These are phyloP conservation scores for Mesembryanthemum crystallinum DNA, from an alignment of 148 eudicot genomes.

Conservation along the genomic window DNA sequence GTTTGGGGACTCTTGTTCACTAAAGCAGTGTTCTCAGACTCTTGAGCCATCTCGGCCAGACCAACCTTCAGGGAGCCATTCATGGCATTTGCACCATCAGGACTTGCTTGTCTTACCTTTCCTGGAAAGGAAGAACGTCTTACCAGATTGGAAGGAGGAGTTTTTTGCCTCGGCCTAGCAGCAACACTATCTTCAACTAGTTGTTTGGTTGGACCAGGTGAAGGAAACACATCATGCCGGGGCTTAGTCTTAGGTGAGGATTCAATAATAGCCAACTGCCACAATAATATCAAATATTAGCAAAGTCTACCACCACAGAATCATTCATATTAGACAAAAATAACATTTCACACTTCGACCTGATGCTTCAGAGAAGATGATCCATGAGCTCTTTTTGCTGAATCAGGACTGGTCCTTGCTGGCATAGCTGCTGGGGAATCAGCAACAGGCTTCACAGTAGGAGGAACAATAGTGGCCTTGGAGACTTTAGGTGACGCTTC, in stretches of 20 bases:
- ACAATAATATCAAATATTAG: slow-evolving; percentile 16
- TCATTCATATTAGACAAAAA: not conserved
- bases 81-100: slow-evolving; percentile 38
- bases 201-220: slow-evolving; percentile 41
- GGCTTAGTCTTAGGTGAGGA: slow-evolving; percentile 66
- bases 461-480: slow-evolving; percentile 58
- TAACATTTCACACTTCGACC: slow-evolving; percentile 34
- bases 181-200: slow-evolving; percentile 53
- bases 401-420: slow-evolving; percentile 55
- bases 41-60: slow-evolving; percentile 38
- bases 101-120: slow-evolving; percentile 41
- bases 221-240: slow-evolving; percentile 56
- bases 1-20: slow-evolving; percentile 24
- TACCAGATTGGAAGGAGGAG: slow-evolving; percentile 59
- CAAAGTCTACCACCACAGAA: slow-evolving; percentile 4
- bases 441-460: slow-evolving; percentile 49
- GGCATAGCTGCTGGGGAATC: slow-evolving; percentile 44
- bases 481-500: slow-evolving; percentile 63
- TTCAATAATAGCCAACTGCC: slow-evolving; percentile 62
- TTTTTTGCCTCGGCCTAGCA: slow-evolving; percentile 57
- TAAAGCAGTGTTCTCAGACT: slow-evolving; percentile 27
- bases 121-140: slow-evolving; percentile 67
- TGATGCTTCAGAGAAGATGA: slow-evolving; percentile 69
- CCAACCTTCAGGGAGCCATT: slow-evolving; percentile 36
- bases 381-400: slow-evolving; percentile 51